phyloP scores from a whole-genome alignment of 2,329 filamentous ascomycete genomes.

The Colletotrichum chlorophyti region DNA sequence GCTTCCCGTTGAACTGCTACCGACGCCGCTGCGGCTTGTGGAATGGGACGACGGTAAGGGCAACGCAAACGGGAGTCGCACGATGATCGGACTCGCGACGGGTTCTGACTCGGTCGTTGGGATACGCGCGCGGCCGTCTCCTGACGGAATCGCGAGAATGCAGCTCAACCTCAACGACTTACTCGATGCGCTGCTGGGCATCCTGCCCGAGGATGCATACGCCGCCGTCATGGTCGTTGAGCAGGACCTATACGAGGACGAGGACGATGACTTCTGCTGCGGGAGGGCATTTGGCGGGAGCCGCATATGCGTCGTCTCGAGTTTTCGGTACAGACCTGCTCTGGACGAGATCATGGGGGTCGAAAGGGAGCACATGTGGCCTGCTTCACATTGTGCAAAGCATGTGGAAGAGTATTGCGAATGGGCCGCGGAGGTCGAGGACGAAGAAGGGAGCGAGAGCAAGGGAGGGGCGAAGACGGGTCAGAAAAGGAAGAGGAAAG shows the following conservation, averaged over 20 bases:
- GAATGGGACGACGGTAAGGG: conserved; percentile 48
- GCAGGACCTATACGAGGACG: conserved; percentile 70
- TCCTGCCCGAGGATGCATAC: conserved; percentile 65
- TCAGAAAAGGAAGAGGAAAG: background rate
- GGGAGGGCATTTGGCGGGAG: conserved; percentile 71
- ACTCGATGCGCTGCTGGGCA: conserved; percentile 60
- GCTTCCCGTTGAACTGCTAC: conserved; percentile 54
- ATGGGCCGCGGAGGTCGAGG: background rate
- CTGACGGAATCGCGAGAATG: conserved; percentile 51
- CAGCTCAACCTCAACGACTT: conserved; percentile 69
- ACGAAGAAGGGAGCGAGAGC: background rate
- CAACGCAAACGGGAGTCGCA: conserved; percentile 15
- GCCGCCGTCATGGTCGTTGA: conserved; percentile 62
- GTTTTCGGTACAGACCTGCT: conserved; percentile 65
- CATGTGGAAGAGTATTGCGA: conserved; percentile 52
- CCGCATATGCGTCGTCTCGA: conserved; percentile 67
- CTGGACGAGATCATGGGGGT: conserved; percentile 47
- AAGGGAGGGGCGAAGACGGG: background rate
- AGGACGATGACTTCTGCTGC: conserved; percentile 72
- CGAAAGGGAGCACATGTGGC: conserved; percentile 66
- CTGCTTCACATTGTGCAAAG: conserved; percentile 63
- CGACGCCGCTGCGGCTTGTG: conserved; percentile 49
- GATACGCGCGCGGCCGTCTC: conserved; percentile 56
- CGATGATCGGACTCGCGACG: conserved; percentile 51
- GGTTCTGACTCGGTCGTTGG: conserved; percentile 46